Conservation (phyloP, 2,329 filamentous ascomycete species). For the Botrytis fragariae region DNA sequence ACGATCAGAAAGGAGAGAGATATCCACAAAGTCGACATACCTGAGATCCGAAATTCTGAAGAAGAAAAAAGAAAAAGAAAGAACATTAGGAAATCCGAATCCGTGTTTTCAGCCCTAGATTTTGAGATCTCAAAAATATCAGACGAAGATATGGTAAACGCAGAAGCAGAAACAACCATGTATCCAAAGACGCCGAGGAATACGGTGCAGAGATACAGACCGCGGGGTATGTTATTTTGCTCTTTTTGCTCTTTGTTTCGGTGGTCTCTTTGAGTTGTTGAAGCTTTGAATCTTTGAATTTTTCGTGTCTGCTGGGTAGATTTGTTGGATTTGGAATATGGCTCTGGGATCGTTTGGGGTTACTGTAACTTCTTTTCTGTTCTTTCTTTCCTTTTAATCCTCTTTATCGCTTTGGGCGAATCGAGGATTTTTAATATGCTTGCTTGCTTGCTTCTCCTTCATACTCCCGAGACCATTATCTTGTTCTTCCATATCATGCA, state of each 20-base stretch:
- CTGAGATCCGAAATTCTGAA: not conserved
- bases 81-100: not conserved
- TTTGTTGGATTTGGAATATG: not conserved
- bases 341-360: not conserved
- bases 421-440: not conserved
- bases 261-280: no score
- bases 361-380: not conserved
- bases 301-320: not conserved
- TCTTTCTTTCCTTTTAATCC: not conserved
- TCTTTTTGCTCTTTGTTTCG: not conserved
- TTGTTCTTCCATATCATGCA: not conserved
- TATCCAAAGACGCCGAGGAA: not conserved
- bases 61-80: not conserved
- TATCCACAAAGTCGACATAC: not conserved
- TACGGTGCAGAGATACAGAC: slow-evolving; percentile 5
- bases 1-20: not conserved
- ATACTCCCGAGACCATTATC: accelerated
- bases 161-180: not conserved
- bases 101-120: accelerated
- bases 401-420: accelerated
- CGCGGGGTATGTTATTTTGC: not conserved
- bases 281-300: no score
- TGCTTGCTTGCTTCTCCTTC: not conserved
- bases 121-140: not conserved
- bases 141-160: not conserved